Base-by-base conservation (phyloP, 306 rosid genomes). In the Elaeagnus macrophylla region DNA sequence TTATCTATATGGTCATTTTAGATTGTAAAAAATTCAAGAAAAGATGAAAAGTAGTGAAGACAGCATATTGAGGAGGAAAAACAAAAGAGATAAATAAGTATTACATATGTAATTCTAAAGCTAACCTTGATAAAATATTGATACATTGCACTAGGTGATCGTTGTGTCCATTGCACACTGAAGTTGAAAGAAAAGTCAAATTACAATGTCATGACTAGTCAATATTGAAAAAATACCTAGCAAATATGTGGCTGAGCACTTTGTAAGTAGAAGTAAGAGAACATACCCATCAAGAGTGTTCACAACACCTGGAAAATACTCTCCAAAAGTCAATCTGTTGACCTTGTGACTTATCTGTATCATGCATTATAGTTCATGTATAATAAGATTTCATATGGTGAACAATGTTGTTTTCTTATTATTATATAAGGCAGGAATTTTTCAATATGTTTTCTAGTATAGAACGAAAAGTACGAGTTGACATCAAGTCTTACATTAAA, bases 51-150 rank as follows among this genome's bases (percentile, higher is more conserved):
- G 32, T 25, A 25, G 3, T 36, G 57, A 51, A 42, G 42, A n/a
- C 20, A 7, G 12, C 20, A 46, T 52, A 50, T 40, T 13, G 3
- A 32, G 35, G 13, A 39, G 12, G 36, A 10, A 11, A 11, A 38
- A 40, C 10, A 16, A 13, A 1, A 47, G 36, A 37, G 16, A 38
- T 7, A 15, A 14, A 47, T 9, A 48, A 16, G 9, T 20, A 51
- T n/a, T 8, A 3, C 5, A 69, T 49, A 35, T 8, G 48, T 50
- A 69, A 39, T 19, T 35, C 57, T 46, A 19, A 59, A 35, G 51
- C 85, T 61, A 58, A 87, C 99, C 99, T 93, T 93, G 74, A 93
- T 93, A 75, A 93, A 93, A 62, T 93, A 93, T 56, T 87, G 96
- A 71, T 93, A 93, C 94, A 85, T 93, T 61, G 87, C 95, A 73